Percentiles rank a stretch among this genome's conserved stretches.
Conservation (phyloP, 352 stramenopile genomes). For the Phytophthora nicotianae region DNA sequence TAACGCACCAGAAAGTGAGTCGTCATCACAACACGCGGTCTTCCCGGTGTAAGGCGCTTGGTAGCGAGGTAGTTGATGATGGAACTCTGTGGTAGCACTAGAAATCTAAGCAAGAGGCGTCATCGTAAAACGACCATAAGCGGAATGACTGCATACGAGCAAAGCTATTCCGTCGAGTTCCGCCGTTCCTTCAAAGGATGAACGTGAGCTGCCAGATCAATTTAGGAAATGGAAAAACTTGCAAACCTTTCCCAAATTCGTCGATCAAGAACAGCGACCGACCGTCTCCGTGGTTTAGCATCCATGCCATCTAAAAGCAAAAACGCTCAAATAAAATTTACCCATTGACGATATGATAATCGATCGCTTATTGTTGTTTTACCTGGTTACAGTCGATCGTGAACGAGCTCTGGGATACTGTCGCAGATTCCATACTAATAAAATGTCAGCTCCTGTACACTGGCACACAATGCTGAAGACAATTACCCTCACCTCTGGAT, state of each 20-base stretch:
- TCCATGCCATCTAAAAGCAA: constrained; percentile 69
- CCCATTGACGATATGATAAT: not conserved
- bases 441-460: constrained; percentile 12
- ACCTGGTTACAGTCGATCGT: constrained; percentile 91
- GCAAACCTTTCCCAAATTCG: constrained; percentile 86
- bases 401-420: constrained; percentile 83
- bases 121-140: not conserved
- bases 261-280: constrained; percentile 83
- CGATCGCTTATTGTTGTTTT: not conserved
- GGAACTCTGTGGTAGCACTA: constrained; percentile 17
- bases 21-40: constrained; percentile 73
- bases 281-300: constrained; percentile 74
- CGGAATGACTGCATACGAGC: constrained; percentile 45
- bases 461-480: not conserved
- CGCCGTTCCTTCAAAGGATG: constrained; percentile 54
- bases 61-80: constrained; percentile 65
- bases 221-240: not conserved
- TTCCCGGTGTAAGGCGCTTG: constrained; percentile 25
- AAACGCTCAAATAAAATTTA: constrained; percentile 4
- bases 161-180: constrained; percentile 78
- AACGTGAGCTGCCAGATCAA: not conserved
- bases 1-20: constrained; percentile 77
- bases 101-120: constrained; percentile 15
- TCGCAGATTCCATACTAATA: constrained; percentile 74
- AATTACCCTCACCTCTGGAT: constrained; percentile 68